Evolutionary conservation across 257 asterid genomes (phyloP).

Genomic region (Penstemon newberryi): DNA sequence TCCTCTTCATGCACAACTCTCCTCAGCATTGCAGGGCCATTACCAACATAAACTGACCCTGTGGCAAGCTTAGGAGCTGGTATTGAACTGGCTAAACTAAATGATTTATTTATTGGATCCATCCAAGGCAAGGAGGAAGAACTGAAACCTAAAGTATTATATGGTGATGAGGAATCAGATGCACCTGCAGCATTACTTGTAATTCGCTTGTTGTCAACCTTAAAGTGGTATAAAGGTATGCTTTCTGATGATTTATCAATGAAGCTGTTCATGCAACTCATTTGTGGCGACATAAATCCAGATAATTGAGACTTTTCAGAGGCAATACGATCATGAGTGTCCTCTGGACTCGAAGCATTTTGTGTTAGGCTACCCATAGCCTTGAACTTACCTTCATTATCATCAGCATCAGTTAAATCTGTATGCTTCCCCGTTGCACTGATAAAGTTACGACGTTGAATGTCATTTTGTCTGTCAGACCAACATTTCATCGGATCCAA

Average conservation of each 20-base stretch:
- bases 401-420: slow-evolving; percentile 45
- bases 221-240: slow-evolving; percentile 86
- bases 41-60: slow-evolving; percentile 76
- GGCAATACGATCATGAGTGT: slow-evolving; percentile 53
- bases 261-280: slow-evolving; percentile 86
- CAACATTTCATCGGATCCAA: slow-evolving; percentile 68
- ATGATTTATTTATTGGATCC: slow-evolving; percentile 81
- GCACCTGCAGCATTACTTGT: slow-evolving; percentile 49
- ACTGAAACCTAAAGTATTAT: slow-evolving; percentile 70
- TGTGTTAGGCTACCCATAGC: slow-evolving; percentile 53
- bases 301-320: slow-evolving; percentile 90
- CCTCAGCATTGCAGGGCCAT: slow-evolving; percentile 69
- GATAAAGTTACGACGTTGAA: slow-evolving; percentile 40
- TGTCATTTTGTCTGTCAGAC: slow-evolving; percentile 60
- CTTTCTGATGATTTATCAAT: slow-evolving; percentile 89
- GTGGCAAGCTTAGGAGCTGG: slow-evolving; percentile 81
- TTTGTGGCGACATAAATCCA: slow-evolving; percentile 94
- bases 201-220: slow-evolving; percentile 67
- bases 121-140: slow-evolving; percentile 91
- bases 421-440: slow-evolving; percentile 37
- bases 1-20: slow-evolving; percentile 99
- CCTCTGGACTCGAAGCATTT: slow-evolving; percentile 47
- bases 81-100: slow-evolving; percentile 74
- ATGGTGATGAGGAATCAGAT: slow-evolving; percentile 65
- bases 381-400: slow-evolving; percentile 51